Evolutionary conservation across 2,329 filamentous ascomycete species (phyloP), one percentile per base, ranked within the genome.

Genomic region (Plectosphaerella cucumerina): DNA sequence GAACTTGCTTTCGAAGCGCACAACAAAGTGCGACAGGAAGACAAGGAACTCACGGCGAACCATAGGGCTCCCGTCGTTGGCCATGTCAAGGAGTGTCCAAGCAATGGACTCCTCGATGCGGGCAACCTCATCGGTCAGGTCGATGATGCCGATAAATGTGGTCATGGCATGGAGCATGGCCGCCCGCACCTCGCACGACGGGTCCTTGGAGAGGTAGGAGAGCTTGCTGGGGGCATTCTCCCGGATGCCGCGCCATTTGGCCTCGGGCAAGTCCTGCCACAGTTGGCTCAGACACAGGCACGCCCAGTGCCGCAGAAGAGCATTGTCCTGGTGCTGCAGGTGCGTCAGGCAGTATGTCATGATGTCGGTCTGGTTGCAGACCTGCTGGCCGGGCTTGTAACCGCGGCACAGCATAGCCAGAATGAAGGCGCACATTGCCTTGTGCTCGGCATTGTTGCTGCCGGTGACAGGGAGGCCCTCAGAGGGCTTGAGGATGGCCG

Each of bases 351-450:
- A 97, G 59, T 87, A 93, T 35, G 87, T 85, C 75, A 97, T 93
- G 55, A 97, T 86, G 58, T 96, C 92, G 0, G 87, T 89, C 58
- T 90, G 89, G 59, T 97, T 86, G 65, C 92, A 97, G 11, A 96
- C 92, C 47, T 87, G 87, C 67, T 97, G 92, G 2, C 93, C 94
- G 56, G 94, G 90, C 57, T 87, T 88, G 69, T 96, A 96, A 56
- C 89, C 89, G 65, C 94, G 96, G 81, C 94, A 99, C 56, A 99
- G 90, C 81, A 97, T 96, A 22, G 93, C 89, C 41, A 97, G 83
- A 55, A 99, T 96, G 65, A 99, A 99, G 2, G 94, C 92, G 66
- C 94, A 97, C 94, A 99, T 99, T 42, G 94, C 94, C 63, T 95
- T 90, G 73, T 99, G 94, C 70, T 97, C 94, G n/a, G 53, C 49